Percentiles rank a stretch among this genome's conserved stretches.
phyloP scores from a whole-genome alignment of 106 monocot genomes.

The Xerophyta viscosa region DNA sequence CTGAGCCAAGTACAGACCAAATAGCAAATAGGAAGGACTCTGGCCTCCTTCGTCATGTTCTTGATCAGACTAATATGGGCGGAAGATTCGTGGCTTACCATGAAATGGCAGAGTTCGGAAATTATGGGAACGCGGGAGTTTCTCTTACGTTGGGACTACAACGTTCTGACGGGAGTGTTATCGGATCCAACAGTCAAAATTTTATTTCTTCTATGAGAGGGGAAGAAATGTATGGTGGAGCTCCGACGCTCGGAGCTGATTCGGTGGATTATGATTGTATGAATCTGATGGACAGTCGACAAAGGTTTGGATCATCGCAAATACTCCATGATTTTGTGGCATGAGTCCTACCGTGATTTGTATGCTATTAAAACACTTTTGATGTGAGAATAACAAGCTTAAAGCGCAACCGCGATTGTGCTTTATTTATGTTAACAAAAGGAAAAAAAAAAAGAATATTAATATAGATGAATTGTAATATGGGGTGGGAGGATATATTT shows the following conservation, averaged over 20 bases:
- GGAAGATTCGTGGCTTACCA: slow-evolving; percentile 62
- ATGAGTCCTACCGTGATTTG: too few species aligned
- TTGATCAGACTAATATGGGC: slow-evolving; percentile 15
- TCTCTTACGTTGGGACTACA: slow-evolving; percentile 86
- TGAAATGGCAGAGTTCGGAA: slow-evolving; percentile 43
- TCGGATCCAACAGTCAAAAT: slow-evolving; percentile 22
- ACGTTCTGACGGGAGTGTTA: slow-evolving; percentile 32
- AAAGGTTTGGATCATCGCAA: slow-evolving; percentile 50
- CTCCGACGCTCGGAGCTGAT: slow-evolving; percentile 17
- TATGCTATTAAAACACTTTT: slow-evolving; percentile 1
- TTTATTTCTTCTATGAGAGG: slow-evolving; percentile 30
- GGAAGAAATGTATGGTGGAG: slow-evolving; percentile 33
- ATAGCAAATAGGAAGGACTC: slow-evolving; percentile 12
- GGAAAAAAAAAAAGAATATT: slow-evolving; percentile 17
- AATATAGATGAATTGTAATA: too few species aligned
- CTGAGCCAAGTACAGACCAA: slow-evolving; percentile 10
- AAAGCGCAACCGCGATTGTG: background rate
- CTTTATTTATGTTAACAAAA: slow-evolving; percentile 18
- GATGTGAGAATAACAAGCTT: slow-evolving; percentile 22
- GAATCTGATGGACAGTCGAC: slow-evolving; percentile 26
- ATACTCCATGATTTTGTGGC: slow-evolving; percentile 93
- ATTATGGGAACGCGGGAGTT: slow-evolving; percentile 38
- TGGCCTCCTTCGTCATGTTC: slow-evolving; percentile 32
- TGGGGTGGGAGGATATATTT: too few species aligned
- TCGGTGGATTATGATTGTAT: slow-evolving; percentile 43